Percentiles rank a stretch among this genome's conserved stretches.
Evolutionary conservation across 495 filamentous ascomycete species (phyloP).

Genomic region (Oidiodendron maius): DNA sequence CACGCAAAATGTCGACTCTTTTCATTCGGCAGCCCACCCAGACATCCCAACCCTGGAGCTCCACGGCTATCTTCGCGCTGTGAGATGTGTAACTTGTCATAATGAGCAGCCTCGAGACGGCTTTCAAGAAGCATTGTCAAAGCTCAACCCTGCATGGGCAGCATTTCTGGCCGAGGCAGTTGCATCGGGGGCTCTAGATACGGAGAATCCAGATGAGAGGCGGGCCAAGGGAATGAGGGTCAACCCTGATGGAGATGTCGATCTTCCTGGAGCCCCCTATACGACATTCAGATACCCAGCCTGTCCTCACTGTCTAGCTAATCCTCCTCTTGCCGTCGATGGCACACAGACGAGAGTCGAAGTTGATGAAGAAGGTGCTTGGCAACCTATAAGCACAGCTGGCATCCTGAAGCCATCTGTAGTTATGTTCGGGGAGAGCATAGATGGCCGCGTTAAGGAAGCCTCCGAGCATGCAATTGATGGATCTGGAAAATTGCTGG

Average conservation of each 20-base stretch:
- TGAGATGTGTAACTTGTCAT: conserved; percentile 75
- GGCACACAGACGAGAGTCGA: conserved; percentile 54
- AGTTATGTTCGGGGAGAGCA: conserved; percentile 93
- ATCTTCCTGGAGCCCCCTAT: conserved; percentile 83
- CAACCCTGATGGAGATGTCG: conserved; percentile 93
- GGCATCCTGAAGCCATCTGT: conserved; percentile 89
- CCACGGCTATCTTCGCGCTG: conserved; percentile 79
- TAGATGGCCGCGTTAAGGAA: conserved; percentile 55
- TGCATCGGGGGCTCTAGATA: conserved; percentile 65
- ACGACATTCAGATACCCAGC: conserved; percentile 86
- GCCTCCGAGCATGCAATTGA: conserved; percentile 80
- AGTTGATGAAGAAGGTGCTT: conserved; percentile 78
- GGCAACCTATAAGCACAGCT: conserved; percentile 58
- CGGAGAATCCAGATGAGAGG: conserved; percentile 68
- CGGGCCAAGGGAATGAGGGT: conserved; percentile 64
- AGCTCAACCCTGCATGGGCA: conserved; percentile 82
- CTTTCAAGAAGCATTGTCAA: conserved; percentile 72
- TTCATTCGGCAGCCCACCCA: conserved; percentile 76
- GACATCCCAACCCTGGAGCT: conserved; percentile 71
- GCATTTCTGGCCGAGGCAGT: conserved; percentile 66
- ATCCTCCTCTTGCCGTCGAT: conserved; percentile 55
- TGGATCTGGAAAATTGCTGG: conserved; percentile 62
- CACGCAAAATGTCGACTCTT: conserved; percentile 96
- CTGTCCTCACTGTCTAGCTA: conserved; percentile 71
- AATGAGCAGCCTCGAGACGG: conserved; percentile 57